Evolutionary conservation across 1,284 basidiomycete species (phyloP), one percentile per base, ranked within the genome.

Genomic region (Moniliella sp.): DNA sequence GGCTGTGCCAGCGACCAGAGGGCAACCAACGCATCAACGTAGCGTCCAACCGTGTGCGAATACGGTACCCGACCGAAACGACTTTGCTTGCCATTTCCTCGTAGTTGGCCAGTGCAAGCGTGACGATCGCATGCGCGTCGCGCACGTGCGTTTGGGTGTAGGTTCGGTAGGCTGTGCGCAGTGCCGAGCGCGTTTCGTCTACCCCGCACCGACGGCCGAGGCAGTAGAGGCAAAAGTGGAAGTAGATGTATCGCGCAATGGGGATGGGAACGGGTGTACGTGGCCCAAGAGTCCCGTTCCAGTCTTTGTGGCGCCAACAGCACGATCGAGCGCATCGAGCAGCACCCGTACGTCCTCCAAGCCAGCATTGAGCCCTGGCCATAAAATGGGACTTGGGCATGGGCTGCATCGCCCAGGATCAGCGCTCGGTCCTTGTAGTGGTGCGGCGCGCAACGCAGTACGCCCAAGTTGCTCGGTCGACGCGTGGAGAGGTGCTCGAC

Each of bases 371-470:
- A 97, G 70, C 88, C 88, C 67, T 97, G 88, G 14, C 62, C 88
- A 62, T 88, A 97, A 66, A 97, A 97, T 30, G 88, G 88, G 15
- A 86, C 80, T 83, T 93, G 93, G 26, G 80, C 78, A 63, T 97
- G 88, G 4, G 84, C 81, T 19, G 88, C 76, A 62, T 97, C 88
- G 30, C 88, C 88, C 30, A 97, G 65, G 33, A 97, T 69, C 23
- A 94, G 68, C 32, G 71, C 82, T 48, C 81, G 72, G 62, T 82
- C 80, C 60, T 72, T 73, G 67, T 80, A 84, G 61, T 86, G 78
- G 62, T 88, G 83, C 26, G 84, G 84, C 37, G 69, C 73, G 48
- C 75, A 72, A 76, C 81, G 82, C 50, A 86, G 78, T 47, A 76
- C 82, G 50, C 93, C 82, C 48, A 97, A 67, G 37, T 81, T 73